Percentiles rank a stretch among this genome's conserved stretches.
Evolutionary conservation across 2,329 filamentous ascomycete species (phyloP).

Genomic region (Beauveria varroae): DNA sequence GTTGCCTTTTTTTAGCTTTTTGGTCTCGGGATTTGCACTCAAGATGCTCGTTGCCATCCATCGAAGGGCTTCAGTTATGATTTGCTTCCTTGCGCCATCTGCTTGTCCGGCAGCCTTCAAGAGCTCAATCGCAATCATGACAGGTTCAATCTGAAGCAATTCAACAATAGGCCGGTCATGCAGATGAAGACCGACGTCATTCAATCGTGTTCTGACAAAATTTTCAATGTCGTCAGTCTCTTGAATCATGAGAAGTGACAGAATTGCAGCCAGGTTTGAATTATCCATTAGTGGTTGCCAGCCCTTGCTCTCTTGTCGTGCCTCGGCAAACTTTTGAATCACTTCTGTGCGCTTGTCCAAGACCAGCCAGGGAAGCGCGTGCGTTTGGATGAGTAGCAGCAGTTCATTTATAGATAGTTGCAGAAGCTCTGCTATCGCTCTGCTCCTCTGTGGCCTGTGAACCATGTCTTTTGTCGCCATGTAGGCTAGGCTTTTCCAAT

Average conservation of each 20-base stretch:
- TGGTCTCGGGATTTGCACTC: slow-evolving; percentile 31
- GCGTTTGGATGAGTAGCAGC: slow-evolving; percentile 65
- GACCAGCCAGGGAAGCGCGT: slow-evolving; percentile 82
- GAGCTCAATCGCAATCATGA: slow-evolving; percentile 70
- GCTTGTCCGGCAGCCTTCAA: slow-evolving; percentile 71
- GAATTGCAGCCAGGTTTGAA: slow-evolving; percentile 48
- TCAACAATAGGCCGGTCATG: slow-evolving; percentile 56
- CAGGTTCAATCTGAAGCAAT: slow-evolving; percentile 67
- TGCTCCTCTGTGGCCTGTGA: slow-evolving; percentile 71
- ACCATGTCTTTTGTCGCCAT: slow-evolving; percentile 76
- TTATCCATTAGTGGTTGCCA: slow-evolving; percentile 48
- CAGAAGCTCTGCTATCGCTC: slow-evolving; percentile 73
- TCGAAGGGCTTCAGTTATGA: slow-evolving; percentile 40
- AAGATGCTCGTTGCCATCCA: slow-evolving; percentile 37
- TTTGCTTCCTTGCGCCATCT: slow-evolving; percentile 44
- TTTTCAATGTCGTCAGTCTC: slow-evolving; percentile 50
- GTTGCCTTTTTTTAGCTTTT: slow-evolving; percentile 45
- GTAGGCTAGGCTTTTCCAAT: slow-evolving; percentile 81
- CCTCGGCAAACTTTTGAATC: slow-evolving; percentile 72
- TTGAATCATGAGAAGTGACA: slow-evolving; percentile 53
- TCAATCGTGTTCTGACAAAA: slow-evolving; percentile 61
- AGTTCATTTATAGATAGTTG: slow-evolving; percentile 69
- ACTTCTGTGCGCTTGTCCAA: slow-evolving; percentile 69
- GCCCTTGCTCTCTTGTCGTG: slow-evolving; percentile 61
- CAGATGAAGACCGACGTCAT: slow-evolving; percentile 63